These are phyloP conservation scores for Gilbertella persicaria DNA, from an alignment of 371 early-diverging fungal species.

Conservation along the genomic window DNA sequence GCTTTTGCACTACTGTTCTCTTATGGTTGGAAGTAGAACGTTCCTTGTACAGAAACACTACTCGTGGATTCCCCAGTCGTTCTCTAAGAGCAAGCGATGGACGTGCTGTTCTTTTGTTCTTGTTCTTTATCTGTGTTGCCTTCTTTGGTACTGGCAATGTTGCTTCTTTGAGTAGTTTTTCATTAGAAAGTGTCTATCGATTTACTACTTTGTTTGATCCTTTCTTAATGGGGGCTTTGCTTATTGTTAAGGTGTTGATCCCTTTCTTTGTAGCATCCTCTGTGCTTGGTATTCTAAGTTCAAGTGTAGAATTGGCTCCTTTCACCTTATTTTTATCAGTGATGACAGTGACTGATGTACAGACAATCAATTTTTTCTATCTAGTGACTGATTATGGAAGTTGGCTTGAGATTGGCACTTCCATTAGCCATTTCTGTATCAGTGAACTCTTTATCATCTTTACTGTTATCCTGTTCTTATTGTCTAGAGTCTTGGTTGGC, in stretches of 20 bases:
- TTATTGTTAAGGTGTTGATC: slow-evolving; percentile 86
- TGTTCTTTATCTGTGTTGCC: slow-evolving; percentile 88
- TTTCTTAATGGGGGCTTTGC: slow-evolving; percentile 84
- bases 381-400: slow-evolving; percentile 89
- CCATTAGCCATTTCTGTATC: slow-evolving; percentile 88
- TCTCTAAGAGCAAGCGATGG: slow-evolving; percentile 60
- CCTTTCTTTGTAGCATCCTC: slow-evolving; percentile 91
- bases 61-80: slow-evolving; percentile 11
- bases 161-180: slow-evolving; percentile 86
- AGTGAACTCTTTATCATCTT: slow-evolving; percentile 84
- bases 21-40: slow-evolving; percentile 86
- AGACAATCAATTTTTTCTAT: slow-evolving; percentile 96
- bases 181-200: slow-evolving; percentile 87
- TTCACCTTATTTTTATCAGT: slow-evolving; percentile 85
- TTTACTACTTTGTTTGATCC: slow-evolving; percentile 90
- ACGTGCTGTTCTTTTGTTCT: slow-evolving; percentile 74
- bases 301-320: slow-evolving; percentile 74
- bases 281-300: slow-evolving; percentile 74
- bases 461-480: slow-evolving; percentile 69
- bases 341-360: slow-evolving; percentile 85
- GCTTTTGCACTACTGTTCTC: slow-evolving; percentile 70
- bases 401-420: slow-evolving; percentile 97
- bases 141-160: slow-evolving; percentile 98
- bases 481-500: slow-evolving; percentile 64
- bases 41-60: slow-evolving; percentile 34